Evolutionary conservation across 805 yeast species (phyloP), one percentile per base, ranked within the genome.

Genomic region (Candida sithepensis): DNA sequence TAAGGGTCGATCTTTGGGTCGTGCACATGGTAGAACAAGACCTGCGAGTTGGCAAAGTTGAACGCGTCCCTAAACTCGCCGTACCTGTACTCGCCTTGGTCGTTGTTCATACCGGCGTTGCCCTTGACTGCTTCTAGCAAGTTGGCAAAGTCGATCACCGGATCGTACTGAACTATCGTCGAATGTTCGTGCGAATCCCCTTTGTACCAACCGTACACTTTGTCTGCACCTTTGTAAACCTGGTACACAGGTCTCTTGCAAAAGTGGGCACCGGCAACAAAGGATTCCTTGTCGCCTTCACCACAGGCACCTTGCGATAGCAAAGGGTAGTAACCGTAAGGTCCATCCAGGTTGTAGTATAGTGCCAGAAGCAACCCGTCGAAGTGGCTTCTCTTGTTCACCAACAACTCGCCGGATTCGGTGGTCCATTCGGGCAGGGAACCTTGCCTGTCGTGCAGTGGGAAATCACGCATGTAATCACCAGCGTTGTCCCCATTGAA

Each of bases 281-380:
- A 81, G 0, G 91, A 84, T 51, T 85, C 91, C 60, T 85, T 85
- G 60, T 85, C 91, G 43, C 90, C 90, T 64, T 82, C 88, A 14
- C 91, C 91, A 4, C 74, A 75, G 38, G 73, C 73, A 33, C 85
- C 84, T 62, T 81, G 81, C 2, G 84, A 70, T 34, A 84, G 65
- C 39, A 84, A 65, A 3, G 80, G 81, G 60, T 82, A 82, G 60
- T 74, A 84, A 39, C 75, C 69, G 1, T 71, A 61, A 19, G 84
- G 84, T 0, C 90, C 90, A 61, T 74, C 77, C 41, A 78, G 64
- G 57, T 85, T 85, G 61, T 85, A 85, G 63, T 83, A 85, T 19
- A 82, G 61, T 0, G 88, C 74, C 39, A 85, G 65, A 47, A 85
- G 66, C 38, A 85, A 63, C 1, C 84, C 75, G 54, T 70, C 68